Evolutionary conservation across 164 flowering plant genomes (phyloP), one percentile per base, ranked within the genome.

Genomic region (Aristolochia fimbriata): DNA sequence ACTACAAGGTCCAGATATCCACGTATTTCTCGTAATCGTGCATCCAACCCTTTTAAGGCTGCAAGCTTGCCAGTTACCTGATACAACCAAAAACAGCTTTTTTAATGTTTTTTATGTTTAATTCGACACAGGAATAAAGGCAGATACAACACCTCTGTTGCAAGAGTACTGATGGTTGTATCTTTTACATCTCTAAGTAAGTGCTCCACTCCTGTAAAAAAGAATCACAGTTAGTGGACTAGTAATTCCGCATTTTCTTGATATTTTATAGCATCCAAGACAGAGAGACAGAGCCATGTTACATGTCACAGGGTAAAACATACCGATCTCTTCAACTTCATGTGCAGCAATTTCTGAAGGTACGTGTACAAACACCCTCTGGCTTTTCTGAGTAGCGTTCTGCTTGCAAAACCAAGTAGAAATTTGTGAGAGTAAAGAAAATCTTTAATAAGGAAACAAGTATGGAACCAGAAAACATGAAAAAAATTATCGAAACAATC

Each of bases 271-370:
- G 31, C 27, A 17, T 13, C 27, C 8, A 27, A 12, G 27, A 15
- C 27, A 9, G 58, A 15, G 45, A 30, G 52, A 49, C 20, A 49
- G 52, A 43, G 3, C 2, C 30, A 58, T 12, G 4, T 37, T 10
- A 0, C 43, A 0, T 6, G 43, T 37, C 43, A 37, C 43, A 58
- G 21, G 37, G 17, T 15, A 25, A 54, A 24, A 47, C 82, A 47
- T 81, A 94, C 97, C 97, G 51, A 94, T 94, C 81, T 94, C 99
- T 79, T 94, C 99, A 30, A 91, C 99, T 70, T 94, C 99, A 76
- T 91, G 97, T 67, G 99, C 99, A 62, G 96, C 97, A 69, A 94
- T 91, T 80, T 91, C 99, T n/a, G 99, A 91, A 48, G 84, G 87
- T n/a, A 91, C 96, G 56, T 88, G 99, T 11, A 85, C 97, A 73